Conservation (phyloP, 2,329 filamentous ascomycete species). For the Lachnellula suecica region DNA sequence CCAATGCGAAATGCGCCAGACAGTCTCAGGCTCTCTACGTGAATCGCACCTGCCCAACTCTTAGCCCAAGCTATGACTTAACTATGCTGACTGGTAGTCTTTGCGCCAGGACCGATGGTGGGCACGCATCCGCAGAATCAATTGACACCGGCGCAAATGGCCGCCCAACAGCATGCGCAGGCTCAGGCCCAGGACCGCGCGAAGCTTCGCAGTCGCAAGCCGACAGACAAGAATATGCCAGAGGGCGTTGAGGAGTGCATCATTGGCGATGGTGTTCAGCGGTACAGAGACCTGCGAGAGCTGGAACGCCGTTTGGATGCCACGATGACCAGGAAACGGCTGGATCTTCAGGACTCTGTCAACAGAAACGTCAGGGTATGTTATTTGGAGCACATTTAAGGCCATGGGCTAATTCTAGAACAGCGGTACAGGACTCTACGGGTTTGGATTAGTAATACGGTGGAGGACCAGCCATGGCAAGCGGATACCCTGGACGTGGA, state of each 20-base stretch:
- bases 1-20: conserved; percentile 12
- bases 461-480: conserved; percentile 94
- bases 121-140: conserved; percentile 35
- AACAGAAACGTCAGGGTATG: conserved; percentile 69
- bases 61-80: conserved; percentile 8
- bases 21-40: conserved; percentile 13
- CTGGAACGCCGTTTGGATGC: conserved; percentile 87
- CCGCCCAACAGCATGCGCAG: conserved; percentile 47
- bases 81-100: conserved; percentile 6
- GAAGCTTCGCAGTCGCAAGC: conserved; percentile 81
- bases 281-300: conserved; percentile 83
- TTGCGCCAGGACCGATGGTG: conserved; percentile 32
- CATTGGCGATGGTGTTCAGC: conserved; percentile 76
- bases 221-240: conserved; percentile 92
- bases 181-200: conserved; percentile 62
- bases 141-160: conserved; percentile 55
- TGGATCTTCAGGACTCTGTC: conserved; percentile 84
- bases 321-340: conserved; percentile 87
- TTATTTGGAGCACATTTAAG: not conserved
- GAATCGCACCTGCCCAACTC: conserved; percentile 6
- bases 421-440: conserved; percentile 81
- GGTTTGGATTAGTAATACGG: conserved; percentile 93
- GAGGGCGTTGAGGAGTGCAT: conserved; percentile 83
- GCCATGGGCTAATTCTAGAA: conserved; percentile 12
- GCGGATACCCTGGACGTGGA: conserved; percentile 65